A percentile compares a stretch with the other conserved stretches of the same genome.
Evolutionary conservation across 176 grass and related monocot species (phyloP).

Genomic region (Eleusine coracana): DNA sequence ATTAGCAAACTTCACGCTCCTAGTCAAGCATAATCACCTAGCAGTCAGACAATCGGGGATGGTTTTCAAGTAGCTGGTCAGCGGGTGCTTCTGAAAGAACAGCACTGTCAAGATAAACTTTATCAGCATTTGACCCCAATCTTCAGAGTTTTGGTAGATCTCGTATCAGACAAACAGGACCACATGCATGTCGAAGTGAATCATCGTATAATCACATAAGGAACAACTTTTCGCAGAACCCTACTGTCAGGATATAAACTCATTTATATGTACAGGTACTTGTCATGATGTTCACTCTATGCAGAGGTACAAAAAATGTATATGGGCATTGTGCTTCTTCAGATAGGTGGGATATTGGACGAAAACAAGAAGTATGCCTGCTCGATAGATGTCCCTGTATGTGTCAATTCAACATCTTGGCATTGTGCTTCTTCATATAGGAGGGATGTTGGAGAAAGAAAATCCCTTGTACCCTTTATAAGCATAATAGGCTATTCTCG

Average conservation of each 20-base stretch:
- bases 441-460: constrained; percentile 81
- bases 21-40: no score
- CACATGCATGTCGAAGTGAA: no score
- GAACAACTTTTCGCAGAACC: constrained; percentile 1
- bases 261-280: constrained; percentile 34
- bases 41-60: no score
- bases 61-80: no score
- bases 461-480: constrained; percentile 89
- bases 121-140: no score
- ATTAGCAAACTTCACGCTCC: no score
- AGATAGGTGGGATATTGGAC: constrained; percentile 77
- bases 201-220: not conserved
- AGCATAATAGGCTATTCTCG: constrained; percentile 83
- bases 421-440: constrained; percentile 46
- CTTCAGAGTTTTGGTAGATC: not conserved
- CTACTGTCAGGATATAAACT: not conserved
- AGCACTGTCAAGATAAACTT: no score
- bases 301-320: no score
- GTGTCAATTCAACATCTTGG: not conserved
- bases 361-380: not conserved
- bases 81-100: no score
- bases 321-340: constrained; percentile 11
- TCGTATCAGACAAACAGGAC: not conserved
- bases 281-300: not conserved
- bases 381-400: constrained; percentile 18